Percentiles rank a stretch among this genome's conserved stretches.
Conservation (phyloP, 352 stramenopile genomes). For the Phytophthora sp. region DNA sequence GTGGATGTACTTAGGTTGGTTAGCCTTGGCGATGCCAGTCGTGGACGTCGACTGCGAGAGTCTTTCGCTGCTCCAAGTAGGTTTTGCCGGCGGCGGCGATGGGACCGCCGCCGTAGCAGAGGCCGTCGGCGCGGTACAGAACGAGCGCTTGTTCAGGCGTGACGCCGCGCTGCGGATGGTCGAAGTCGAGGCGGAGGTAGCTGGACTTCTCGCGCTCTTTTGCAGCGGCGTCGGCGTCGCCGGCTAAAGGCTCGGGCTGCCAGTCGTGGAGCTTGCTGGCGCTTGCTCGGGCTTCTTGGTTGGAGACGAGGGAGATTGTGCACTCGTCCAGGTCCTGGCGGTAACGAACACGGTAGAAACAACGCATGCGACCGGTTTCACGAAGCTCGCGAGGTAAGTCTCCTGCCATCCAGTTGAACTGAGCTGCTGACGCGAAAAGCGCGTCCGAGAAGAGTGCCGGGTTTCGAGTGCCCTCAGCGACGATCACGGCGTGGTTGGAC, state of each 20-base stretch:
- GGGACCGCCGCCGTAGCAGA: constrained; percentile 81
- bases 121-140: constrained; percentile 81
- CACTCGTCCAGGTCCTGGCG: constrained; percentile 73
- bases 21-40: constrained; percentile 55
- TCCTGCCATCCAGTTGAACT: constrained; percentile 93
- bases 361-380: constrained; percentile 52
- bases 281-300: constrained; percentile 30
- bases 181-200: constrained; percentile 82
- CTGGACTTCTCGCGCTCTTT: not conserved
- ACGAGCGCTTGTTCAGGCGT: constrained; percentile 87
- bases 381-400: constrained; percentile 47
- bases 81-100: constrained; percentile 67
- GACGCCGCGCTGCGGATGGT: constrained; percentile 80
- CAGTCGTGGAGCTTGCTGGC: constrained; percentile 66
- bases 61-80: constrained; percentile 71
- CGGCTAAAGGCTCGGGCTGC: constrained; percentile 15
- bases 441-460: constrained; percentile 90
- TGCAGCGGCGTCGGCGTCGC: constrained; percentile 6
- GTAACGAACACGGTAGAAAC: constrained; percentile 85
- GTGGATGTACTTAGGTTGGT: too few relatives aligned
- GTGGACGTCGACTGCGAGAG: constrained; percentile 46
- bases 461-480: constrained; percentile 91
- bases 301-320: constrained; percentile 64
- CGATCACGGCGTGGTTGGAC: constrained; percentile 73
- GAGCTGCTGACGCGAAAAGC: constrained; percentile 69